phyloP scores from a whole-genome alignment of 2,329 filamentous ascomycete genomes.

The Lojkania enalia region DNA sequence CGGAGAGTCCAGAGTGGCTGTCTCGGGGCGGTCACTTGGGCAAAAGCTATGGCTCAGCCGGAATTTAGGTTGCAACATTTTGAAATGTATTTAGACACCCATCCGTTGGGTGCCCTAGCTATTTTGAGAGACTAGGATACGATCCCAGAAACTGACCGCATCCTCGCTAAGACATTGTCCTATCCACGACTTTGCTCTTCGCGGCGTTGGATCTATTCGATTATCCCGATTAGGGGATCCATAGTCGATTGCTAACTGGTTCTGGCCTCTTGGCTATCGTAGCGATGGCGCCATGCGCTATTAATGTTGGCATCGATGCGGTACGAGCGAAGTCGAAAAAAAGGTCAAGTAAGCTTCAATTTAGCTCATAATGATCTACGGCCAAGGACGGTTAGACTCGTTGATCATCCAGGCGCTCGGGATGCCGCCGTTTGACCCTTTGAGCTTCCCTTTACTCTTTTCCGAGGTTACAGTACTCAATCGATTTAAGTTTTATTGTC shows the following conservation, averaged over 20 bases:
- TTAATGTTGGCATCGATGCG: not conserved
- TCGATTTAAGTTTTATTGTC: not conserved
- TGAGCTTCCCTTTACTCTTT: not conserved
- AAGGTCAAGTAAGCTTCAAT: conserved; percentile 6
- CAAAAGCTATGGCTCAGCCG: no score
- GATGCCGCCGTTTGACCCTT: not conserved
- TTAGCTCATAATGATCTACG: conserved; percentile 14
- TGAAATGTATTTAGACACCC: no score
- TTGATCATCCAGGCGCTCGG: conserved; percentile 19
- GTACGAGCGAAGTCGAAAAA: conserved; percentile 16
- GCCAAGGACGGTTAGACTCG: conserved; percentile 13
- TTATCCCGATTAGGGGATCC: no score
- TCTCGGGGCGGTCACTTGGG: no score
- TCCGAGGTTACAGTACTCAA: not conserved
- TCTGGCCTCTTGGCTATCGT: no score
- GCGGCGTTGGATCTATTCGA: no score
- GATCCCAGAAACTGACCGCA: not conserved
- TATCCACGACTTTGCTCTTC: no score
- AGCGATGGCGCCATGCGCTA: not conserved
- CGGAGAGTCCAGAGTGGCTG: no score
- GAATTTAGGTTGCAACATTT: no score
- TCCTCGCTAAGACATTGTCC: not conserved
- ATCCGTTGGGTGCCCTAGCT: no score
- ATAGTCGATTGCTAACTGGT: no score
- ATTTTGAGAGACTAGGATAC: not conserved